phyloP scores from a whole-genome alignment of 2,329 filamentous ascomycete species.

The Arthrobotrys conoides region DNA sequence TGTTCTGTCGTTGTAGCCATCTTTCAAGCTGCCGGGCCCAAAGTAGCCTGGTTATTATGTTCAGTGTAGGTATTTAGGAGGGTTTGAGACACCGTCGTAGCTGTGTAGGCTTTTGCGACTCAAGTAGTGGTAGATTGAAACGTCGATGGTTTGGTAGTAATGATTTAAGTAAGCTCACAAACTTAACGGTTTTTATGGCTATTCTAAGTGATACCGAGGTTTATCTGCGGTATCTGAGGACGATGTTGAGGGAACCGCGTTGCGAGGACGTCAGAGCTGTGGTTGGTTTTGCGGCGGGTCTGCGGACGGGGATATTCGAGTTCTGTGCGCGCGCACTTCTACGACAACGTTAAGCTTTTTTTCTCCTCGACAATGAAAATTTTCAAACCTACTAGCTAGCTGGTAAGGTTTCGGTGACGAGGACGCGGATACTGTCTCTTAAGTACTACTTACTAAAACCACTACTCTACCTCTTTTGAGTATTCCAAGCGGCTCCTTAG shows the following conservation, averaged over 20 bases:
- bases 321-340: constrained; percentile 8
- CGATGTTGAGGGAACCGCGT: constrained; percentile 11
- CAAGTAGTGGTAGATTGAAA: too few relatives aligned
- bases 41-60: neutral
- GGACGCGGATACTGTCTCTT: constrained; percentile 25
- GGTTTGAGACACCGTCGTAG: neutral
- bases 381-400: constrained; percentile 16
- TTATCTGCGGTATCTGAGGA: neutral
- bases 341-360: constrained; percentile 22
- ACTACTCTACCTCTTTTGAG: constrained; percentile 29
- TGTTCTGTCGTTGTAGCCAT: constrained; percentile 36
- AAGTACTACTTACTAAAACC: constrained; percentile 27
- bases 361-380: constrained; percentile 23
- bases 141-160: neutral
- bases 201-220: neutral
- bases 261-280: constrained; percentile 18
- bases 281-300: neutral
- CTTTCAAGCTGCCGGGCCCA: neutral
- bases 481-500: constrained; percentile 29
- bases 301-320: constrained; percentile 7
- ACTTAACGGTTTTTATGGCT: neutral
- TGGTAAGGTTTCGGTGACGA: constrained; percentile 22
- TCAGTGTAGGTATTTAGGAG: neutral
- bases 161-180: neutral
- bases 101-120: too few relatives aligned